These are phyloP conservation scores for Staphylotrichum tortipilum DNA, from an alignment of 495 filamentous ascomycete species.

Conservation along the genomic window DNA sequence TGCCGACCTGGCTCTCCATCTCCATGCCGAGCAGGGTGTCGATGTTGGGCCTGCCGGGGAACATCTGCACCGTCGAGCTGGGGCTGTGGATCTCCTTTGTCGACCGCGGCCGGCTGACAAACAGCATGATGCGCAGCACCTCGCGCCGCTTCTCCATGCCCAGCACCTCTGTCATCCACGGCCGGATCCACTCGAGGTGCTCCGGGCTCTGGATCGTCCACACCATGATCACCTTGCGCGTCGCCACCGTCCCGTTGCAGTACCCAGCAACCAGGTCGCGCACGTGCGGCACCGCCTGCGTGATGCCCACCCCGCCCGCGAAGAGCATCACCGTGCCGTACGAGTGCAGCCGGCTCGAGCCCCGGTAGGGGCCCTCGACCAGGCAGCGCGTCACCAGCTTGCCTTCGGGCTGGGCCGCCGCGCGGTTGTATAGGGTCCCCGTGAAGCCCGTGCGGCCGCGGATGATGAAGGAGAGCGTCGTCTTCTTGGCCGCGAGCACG, in stretches of 20 bases:
- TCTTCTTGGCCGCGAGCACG: constrained; percentile 47
- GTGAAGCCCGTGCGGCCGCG: constrained; percentile 77
- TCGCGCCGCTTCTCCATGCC: constrained; percentile 74
- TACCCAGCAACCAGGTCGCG: constrained; percentile 65
- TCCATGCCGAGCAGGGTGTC: constrained; percentile 68
- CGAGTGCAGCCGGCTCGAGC: constrained; percentile 54
- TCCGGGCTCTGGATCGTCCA: constrained; percentile 88
- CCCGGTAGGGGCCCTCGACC: constrained; percentile 79
- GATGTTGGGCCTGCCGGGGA: constrained; percentile 55
- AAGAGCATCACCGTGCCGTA: constrained; percentile 85
- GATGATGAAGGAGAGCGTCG: constrained; percentile 69
- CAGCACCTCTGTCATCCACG: constrained; percentile 93
- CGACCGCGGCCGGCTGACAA: constrained; percentile 75
- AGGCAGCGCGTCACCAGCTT: constrained; percentile 53
- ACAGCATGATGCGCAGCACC: constrained; percentile 74
- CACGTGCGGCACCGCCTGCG: constrained; percentile 73
- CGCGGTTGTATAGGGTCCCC: constrained; percentile 61
- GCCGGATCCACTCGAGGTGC: constrained; percentile 83
- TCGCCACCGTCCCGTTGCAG: constrained; percentile 61
- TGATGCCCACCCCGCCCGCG: constrained; percentile 82
- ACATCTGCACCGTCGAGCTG: constrained; percentile 82
- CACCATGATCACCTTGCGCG: constrained; percentile 69
- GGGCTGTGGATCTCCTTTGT: constrained; percentile 74
- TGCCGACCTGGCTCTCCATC: constrained; percentile 66
- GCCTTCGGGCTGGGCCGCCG: constrained; percentile 49